These are phyloP conservation scores for Monosporozyma solicola DNA, from an alignment of 805 yeast species.

Conservation along the genomic window DNA sequence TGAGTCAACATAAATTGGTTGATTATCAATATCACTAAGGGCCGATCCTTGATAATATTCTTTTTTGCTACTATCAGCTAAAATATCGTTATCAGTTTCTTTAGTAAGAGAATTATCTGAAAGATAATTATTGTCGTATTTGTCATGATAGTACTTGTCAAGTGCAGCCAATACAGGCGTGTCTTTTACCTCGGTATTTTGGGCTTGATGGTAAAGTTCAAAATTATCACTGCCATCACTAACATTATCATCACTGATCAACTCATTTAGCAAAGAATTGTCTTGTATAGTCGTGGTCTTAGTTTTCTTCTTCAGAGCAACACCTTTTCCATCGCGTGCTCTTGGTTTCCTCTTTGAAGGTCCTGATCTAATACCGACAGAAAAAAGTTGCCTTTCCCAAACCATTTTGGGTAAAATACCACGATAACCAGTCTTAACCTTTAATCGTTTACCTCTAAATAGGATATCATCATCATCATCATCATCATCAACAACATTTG, in stretches of 20 bases:
- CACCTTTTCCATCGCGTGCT: constrained; percentile 12
- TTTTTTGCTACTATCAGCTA: neutral
- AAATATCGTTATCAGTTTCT: neutral
- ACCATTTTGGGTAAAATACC: constrained; percentile 27
- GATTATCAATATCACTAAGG: neutral
- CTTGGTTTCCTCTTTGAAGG: neutral
- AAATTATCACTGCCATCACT: neutral
- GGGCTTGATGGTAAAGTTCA: neutral
- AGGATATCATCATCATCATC: constrained; percentile 7
- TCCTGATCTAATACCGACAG: constrained; percentile 1
- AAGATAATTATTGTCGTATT: constrained; percentile 12
- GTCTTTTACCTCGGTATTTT: neutral
- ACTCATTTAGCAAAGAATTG: constrained; percentile 12
- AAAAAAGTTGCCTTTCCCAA: constrained; percentile 21
- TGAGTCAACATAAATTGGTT: neutral
- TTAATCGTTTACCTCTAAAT: constrained; percentile 24
- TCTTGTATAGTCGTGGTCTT: constrained; percentile 6
- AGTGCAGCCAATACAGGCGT: neutral
- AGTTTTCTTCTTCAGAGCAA: constrained; percentile 17
- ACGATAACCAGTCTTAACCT: constrained; percentile 23
- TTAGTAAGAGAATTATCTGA: constrained; percentile 5
- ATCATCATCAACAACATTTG: neutral
- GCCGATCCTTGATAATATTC: neutral
- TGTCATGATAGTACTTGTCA: constrained; percentile 11
- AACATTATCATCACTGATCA: constrained; percentile 16